Evolutionary conservation across 2,329 filamentous ascomycete species (phyloP).

Genomic region (Exophiala viscosa): DNA sequence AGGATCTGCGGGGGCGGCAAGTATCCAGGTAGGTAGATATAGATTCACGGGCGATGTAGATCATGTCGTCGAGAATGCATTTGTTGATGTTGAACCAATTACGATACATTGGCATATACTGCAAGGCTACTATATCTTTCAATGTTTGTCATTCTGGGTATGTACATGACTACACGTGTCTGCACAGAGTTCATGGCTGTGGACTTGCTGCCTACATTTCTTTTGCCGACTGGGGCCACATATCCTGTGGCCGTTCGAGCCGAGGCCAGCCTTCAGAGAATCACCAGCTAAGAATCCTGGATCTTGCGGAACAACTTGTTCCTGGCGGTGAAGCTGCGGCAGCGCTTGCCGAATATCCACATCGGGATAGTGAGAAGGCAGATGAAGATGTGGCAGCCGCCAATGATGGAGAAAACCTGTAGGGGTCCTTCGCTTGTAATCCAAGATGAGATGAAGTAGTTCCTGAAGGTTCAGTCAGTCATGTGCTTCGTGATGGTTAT

Average conservation of each 20-base stretch:
- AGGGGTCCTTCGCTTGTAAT: slow-evolving; percentile 33
- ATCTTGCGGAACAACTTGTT: slow-evolving; percentile 16
- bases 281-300: slow-evolving; percentile 8
- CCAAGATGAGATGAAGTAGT: slow-evolving; percentile 36
- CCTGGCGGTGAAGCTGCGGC: slow-evolving; percentile 33
- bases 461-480: not conserved
- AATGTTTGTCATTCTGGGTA: too few species aligned
- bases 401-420: slow-evolving; percentile 35
- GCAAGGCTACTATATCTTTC: too few species aligned
- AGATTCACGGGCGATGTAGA: too few species aligned
- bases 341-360: slow-evolving; percentile 27
- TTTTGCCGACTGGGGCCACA: too few species aligned
- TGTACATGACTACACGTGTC: too few species aligned
- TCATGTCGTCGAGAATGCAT: too few species aligned
- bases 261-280: too few species aligned
- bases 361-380: slow-evolving; percentile 26
- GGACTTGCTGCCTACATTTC: too few species aligned
- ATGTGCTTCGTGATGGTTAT: not conserved
- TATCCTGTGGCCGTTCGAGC: too few species aligned
- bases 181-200: too few species aligned
- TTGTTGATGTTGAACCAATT: too few species aligned
- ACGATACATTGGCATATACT: too few species aligned
- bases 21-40: not conserved
- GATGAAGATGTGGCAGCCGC: slow-evolving; percentile 35
- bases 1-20: not conserved